phyloP scores from a whole-genome alignment of 768 basidiomycete genomes.

The Termitomyces sp. region DNA sequence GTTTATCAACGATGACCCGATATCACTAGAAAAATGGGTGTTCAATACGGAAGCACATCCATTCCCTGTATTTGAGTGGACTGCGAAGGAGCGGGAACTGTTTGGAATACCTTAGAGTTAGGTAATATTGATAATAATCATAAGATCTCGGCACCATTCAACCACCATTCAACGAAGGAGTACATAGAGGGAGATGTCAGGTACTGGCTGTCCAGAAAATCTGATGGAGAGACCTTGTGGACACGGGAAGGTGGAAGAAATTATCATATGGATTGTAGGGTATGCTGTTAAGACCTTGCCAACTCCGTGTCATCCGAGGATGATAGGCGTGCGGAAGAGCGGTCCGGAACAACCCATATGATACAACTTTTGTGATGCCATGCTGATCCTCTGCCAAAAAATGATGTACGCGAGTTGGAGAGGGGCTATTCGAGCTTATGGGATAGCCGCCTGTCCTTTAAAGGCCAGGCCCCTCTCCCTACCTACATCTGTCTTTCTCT shows the following conservation, averaged over 20 bases:
- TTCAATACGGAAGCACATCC: conserved; percentile 78
- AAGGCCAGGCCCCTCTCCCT: conserved; percentile 3
- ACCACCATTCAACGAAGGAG: too few relatives aligned
- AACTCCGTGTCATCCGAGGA: too few relatives aligned
- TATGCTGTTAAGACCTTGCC: too few relatives aligned
- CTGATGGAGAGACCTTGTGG: too few relatives aligned
- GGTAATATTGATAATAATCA: too few relatives aligned
- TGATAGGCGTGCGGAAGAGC: too few relatives aligned
- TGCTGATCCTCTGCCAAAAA: too few relatives aligned
- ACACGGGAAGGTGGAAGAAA: background rate
- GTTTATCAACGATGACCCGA: conserved; percentile 59
- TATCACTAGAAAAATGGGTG: conserved; percentile 55
- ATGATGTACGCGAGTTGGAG: conserved; percentile 15
- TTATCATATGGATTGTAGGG: too few relatives aligned
- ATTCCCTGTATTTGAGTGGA: conserved; percentile 68
- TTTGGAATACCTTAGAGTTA: conserved; percentile 31
- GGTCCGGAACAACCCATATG: conserved; percentile 13
- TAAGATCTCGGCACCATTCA: too few relatives aligned
- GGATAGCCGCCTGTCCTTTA: conserved; percentile 7
- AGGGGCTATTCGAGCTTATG: conserved; percentile 6
- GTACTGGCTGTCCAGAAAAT: too few relatives aligned
- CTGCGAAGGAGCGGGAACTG: conserved; percentile 40
- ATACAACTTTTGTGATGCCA: conserved; percentile 1
- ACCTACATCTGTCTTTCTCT: conserved; percentile 1
- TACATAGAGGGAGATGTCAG: background rate